These are phyloP conservation scores for Scenedesmus sp. DNA, from an alignment of 163 green algal species.

Conservation along the genomic window DNA sequence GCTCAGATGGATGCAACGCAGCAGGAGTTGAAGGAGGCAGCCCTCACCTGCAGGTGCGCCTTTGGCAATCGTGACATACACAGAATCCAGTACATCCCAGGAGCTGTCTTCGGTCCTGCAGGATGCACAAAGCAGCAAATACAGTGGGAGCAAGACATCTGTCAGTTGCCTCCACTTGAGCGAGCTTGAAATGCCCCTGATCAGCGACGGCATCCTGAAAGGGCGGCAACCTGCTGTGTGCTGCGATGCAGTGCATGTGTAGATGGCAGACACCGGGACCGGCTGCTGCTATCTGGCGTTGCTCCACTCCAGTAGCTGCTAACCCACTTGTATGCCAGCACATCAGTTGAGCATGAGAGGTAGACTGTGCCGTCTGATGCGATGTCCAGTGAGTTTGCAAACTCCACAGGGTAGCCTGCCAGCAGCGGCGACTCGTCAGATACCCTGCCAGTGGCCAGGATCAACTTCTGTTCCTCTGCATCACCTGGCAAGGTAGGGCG, in stretches of 20 bases:
- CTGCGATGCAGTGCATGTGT: background rate
- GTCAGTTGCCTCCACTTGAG: background rate
- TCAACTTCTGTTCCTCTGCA: slow-evolving; percentile 21
- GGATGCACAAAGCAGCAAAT: background rate
- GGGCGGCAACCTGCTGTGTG: too few species aligned
- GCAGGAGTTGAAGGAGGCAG: too few species aligned
- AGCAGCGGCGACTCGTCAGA: slow-evolving; percentile 44
- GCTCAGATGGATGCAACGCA: too few species aligned
- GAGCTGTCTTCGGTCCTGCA: slow-evolving; percentile 35
- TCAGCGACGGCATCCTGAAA: too few species aligned
- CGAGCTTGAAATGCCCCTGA: too few species aligned
- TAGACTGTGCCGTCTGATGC: slow-evolving; percentile 44
- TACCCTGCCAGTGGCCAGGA: slow-evolving; percentile 39
- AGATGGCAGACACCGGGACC: too few species aligned
- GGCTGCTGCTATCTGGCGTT: background rate
- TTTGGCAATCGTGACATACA: slow-evolving; percentile 41
- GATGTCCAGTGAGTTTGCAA: slow-evolving; percentile 42
- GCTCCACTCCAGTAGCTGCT: background rate
- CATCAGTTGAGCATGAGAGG: slow-evolving; percentile 35
- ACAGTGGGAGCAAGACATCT: background rate
- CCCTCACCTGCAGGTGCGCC: background rate
- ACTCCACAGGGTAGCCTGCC: slow-evolving; percentile 44
- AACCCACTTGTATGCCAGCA: slow-evolving; percentile 50
- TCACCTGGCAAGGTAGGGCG: background rate
- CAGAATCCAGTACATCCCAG: slow-evolving; percentile 52